Conservation (phyloP, 202 grass and related monocot species). For the Carex arenaria region DNA sequence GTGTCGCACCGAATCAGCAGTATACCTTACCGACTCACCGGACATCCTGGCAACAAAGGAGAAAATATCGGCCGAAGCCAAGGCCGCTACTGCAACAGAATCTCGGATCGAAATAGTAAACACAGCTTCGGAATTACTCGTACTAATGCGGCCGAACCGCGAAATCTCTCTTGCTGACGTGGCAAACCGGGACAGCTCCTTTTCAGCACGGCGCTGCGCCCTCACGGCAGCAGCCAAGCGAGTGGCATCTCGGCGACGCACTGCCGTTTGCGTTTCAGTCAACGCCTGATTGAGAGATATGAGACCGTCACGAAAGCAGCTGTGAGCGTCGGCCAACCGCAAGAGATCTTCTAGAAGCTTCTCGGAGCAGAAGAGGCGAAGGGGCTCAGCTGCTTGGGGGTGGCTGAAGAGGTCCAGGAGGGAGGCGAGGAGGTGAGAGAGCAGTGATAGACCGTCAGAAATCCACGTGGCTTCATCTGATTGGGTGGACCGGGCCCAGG, state of each 20-base stretch:
- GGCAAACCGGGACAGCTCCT: constrained; percentile 45
- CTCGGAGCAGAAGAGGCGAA: constrained; percentile 27
- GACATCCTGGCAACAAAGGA: constrained; percentile 26
- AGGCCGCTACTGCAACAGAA: constrained; percentile 25
- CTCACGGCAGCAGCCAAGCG: constrained; percentile 44
- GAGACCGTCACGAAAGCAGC: constrained; percentile 53
- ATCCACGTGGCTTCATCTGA: constrained; percentile 29
- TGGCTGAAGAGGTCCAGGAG: constrained; percentile 49
- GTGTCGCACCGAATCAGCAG: constrained; percentile 26
- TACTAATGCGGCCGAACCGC: neutral
- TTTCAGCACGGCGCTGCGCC: constrained; percentile 34
- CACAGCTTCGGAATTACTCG: constrained; percentile 14
- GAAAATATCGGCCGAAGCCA: constrained; percentile 44
- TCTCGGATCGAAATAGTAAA: constrained; percentile 31
- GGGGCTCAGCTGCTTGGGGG: constrained; percentile 48
- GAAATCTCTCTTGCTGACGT: constrained; percentile 33
- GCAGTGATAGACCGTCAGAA: constrained; percentile 1
- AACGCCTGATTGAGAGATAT: constrained; percentile 38
- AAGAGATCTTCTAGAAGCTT: constrained; percentile 62
- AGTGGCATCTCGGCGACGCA: constrained; percentile 33
- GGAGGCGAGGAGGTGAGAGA: constrained; percentile 15
- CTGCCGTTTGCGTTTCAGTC: constrained; percentile 40
- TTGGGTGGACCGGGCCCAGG: constrained; percentile 24
- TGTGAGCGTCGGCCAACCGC: constrained; percentile 55
- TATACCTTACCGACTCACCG: constrained; percentile 13